These are phyloP conservation scores for Penicillium steckii DNA, from an alignment of 495 filamentous ascomycete species.

Conservation along the genomic window DNA sequence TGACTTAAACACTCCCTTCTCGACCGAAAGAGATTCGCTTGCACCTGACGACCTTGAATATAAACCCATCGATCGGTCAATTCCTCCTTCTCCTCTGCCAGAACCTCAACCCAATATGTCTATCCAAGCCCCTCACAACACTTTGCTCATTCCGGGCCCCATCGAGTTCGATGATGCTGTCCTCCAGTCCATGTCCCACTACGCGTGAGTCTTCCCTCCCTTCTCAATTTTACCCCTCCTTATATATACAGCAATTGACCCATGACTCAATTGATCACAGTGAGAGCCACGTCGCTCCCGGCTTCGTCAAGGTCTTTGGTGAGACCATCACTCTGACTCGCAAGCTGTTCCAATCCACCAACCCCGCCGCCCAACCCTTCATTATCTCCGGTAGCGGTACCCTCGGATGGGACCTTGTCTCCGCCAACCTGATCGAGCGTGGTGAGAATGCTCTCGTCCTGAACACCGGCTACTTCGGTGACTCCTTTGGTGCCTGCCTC, in stretches of 20 bases:
- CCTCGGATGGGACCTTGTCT: constrained; percentile 93
- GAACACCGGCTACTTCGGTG: constrained; percentile 94
- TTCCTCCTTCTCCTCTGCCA: constrained; percentile 25
- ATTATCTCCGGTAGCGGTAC: constrained; percentile 93
- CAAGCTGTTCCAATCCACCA: constrained; percentile 86
- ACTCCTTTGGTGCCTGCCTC: constrained; percentile 91
- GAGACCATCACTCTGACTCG: constrained; percentile 85
- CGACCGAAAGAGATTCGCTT: constrained; percentile 56
- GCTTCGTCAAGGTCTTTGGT: constrained; percentile 87
- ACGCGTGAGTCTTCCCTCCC: constrained; percentile 62
- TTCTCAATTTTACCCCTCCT: neutral
- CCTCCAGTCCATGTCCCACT: constrained; percentile 91
- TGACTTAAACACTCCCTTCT: constrained; percentile 67
- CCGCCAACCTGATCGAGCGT: constrained; percentile 82
- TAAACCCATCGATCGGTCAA: constrained; percentile 45
- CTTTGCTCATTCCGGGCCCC: constrained; percentile 90
- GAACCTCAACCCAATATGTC: constrained; percentile 56
- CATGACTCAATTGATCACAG: constrained; percentile 45
- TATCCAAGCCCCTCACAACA: constrained; percentile 72
- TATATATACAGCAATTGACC: neutral
- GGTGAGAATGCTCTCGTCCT: constrained; percentile 91
- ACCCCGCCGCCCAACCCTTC: constrained; percentile 83
- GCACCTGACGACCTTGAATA: constrained; percentile 58
- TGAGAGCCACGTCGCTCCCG: constrained; percentile 85
- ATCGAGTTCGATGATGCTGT: constrained; percentile 99